Conservation (phyloP, 306 rosid species). For the Styphnolobium japonicum region DNA sequence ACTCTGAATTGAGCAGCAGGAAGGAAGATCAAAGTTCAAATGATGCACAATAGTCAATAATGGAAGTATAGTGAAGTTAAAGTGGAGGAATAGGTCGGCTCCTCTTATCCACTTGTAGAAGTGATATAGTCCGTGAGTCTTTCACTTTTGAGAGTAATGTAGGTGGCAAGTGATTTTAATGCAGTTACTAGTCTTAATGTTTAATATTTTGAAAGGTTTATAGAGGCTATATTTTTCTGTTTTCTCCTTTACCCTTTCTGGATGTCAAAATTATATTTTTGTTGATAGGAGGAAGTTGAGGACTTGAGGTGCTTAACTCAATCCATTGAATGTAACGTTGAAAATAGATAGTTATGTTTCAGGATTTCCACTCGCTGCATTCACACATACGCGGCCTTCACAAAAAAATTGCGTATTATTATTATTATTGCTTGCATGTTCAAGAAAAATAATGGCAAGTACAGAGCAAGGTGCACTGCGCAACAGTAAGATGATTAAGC, state of each 20-base stretch:
- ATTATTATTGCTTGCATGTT: background rate
- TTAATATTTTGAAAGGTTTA: slow-evolving; percentile 1
- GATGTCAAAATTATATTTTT: background rate
- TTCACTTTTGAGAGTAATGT: slow-evolving; percentile 6
- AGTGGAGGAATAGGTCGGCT: slow-evolving; percentile 26
- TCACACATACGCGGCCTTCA: background rate
- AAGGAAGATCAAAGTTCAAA: slow-evolving; percentile 60
- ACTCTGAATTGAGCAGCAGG: slow-evolving; percentile 43
- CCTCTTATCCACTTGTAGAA: slow-evolving; percentile 25
- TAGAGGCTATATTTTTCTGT: background rate
- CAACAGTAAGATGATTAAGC: no score
- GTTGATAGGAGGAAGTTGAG: background rate
- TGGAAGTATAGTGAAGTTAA: slow-evolving; percentile 27
- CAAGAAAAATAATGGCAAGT: background rate
- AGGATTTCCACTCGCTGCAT: background rate
- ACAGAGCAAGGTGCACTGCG: background rate
- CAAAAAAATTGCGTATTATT: background rate
- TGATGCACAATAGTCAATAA: slow-evolving; percentile 31
- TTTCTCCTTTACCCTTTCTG: background rate
- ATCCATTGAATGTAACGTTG: background rate
- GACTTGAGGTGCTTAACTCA: background rate
- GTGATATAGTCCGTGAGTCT: slow-evolving; percentile 9
- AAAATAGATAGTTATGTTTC: background rate
- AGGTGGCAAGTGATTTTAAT: slow-evolving; percentile 19
- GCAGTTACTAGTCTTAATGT: background rate